Evolutionary conservation across 1,139 yeast species (phyloP).

Genomic region (Sugiyamaella grinbergsii): DNA sequence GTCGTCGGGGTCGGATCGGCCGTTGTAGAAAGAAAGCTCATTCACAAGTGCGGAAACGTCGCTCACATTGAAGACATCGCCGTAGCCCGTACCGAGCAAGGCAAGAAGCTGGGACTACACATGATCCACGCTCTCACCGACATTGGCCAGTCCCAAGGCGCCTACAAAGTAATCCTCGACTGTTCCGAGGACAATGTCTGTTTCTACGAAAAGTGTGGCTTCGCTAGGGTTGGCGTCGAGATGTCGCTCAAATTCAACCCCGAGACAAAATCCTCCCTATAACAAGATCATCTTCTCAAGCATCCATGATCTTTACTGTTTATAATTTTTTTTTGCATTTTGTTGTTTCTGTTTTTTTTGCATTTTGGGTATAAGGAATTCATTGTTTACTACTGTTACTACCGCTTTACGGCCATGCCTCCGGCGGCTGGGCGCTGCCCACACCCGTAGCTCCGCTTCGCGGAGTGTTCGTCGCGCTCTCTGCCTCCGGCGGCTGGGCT

Average conservation of each 20-base stretch:
- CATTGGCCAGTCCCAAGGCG: slow-evolving; percentile 62
- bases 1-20: slow-evolving; percentile 48
- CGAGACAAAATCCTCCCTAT: slow-evolving; percentile 29
- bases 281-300: slow-evolving; percentile 16
- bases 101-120: slow-evolving; percentile 72
- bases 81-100: slow-evolving; percentile 74
- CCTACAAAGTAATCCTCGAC: slow-evolving; percentile 88
- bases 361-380: slow-evolving; percentile 13
- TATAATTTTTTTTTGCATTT: slow-evolving; percentile 5
- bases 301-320: slow-evolving; percentile 6
- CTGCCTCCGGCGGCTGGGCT: too few species aligned
- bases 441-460: too few species aligned
- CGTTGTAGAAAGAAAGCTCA: slow-evolving; percentile 55
- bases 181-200: slow-evolving; percentile 79
- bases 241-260: slow-evolving; percentile 51
- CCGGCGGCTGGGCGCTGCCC: slow-evolving; percentile 14
- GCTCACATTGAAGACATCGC: slow-evolving; percentile 98
- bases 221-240: slow-evolving; percentile 58
- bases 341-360: slow-evolving; percentile 13
- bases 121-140: slow-evolving; percentile 64
- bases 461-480: too few species aligned
- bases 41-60: slow-evolving; percentile 76
- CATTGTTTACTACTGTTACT: neutral
- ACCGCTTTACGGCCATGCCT: neutral
- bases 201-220: slow-evolving; percentile 88